Evolutionary conservation across 768 basidiomycete genomes (phyloP).

Genomic region (Sutorius australiensis): DNA sequence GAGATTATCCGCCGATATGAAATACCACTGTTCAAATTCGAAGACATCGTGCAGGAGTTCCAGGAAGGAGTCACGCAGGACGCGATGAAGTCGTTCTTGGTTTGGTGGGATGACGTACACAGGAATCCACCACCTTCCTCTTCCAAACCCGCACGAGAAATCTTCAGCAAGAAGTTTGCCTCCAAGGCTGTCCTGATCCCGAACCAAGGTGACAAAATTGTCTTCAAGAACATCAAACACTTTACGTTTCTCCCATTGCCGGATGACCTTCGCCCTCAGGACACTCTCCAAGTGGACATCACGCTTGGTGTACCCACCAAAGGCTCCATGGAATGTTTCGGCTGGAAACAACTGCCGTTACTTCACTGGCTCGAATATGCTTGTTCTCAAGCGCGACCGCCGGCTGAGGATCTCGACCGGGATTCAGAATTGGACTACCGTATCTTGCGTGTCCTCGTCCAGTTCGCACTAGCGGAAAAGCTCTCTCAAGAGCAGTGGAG

Average conservation of each 20-base stretch:
- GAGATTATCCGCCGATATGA: slow-evolving; percentile 8
- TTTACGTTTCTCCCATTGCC: slow-evolving; percentile 56
- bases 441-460: slow-evolving; percentile 54
- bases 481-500: slow-evolving; percentile 51
- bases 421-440: slow-evolving; percentile 48
- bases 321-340: slow-evolving; percentile 44
- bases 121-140: neutral
- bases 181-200: slow-evolving; percentile 33
- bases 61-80: slow-evolving; percentile 6
- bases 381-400: slow-evolving; percentile 33
- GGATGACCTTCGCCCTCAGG: slow-evolving; percentile 71
- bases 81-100: slow-evolving; percentile 8
- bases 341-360: slow-evolving; percentile 71
- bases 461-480: slow-evolving; percentile 71
- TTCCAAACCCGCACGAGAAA: neutral
- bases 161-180: slow-evolving; percentile 37
- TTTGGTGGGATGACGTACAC: slow-evolving; percentile 8
- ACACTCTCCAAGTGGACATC: slow-evolving; percentile 65
- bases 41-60: slow-evolving; percentile 13
- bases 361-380: slow-evolving; percentile 70
- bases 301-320: slow-evolving; percentile 52
- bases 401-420: neutral
- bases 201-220: slow-evolving; percentile 1
- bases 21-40: slow-evolving; percentile 4
- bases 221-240: slow-evolving; percentile 58